These are phyloP conservation scores for Tulasnella sp. DNA, from an alignment of 768 basidiomycete species.

Conservation along the genomic window DNA sequence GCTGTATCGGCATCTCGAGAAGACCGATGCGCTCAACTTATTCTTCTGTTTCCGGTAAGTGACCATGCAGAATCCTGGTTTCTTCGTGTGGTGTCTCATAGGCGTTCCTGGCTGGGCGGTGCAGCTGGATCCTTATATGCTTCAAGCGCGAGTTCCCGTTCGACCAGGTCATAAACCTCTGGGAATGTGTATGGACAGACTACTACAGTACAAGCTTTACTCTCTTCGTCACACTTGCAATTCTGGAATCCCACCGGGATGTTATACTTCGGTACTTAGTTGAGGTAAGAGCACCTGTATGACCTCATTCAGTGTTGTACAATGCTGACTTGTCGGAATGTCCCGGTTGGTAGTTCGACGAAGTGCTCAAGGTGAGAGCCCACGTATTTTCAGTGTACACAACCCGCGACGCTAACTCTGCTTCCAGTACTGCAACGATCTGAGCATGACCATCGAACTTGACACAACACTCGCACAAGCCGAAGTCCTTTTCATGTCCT, in stretches of 20 bases:
- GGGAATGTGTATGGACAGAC: slow-evolving; percentile 92
- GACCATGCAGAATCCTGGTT: slow-evolving; percentile 12
- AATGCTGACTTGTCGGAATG: slow-evolving; percentile 7
- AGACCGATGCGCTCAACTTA: slow-evolving; percentile 76
- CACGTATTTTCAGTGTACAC: background rate
- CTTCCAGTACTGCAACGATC: slow-evolving; percentile 75
- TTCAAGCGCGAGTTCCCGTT: slow-evolving; percentile 98
- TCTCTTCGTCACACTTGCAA: slow-evolving; percentile 87
- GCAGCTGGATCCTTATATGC: slow-evolving; percentile 77
- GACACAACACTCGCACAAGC: slow-evolving; percentile 91
- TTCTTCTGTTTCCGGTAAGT: slow-evolving; percentile 96
- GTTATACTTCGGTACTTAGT: slow-evolving; percentile 91
- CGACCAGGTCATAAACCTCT: slow-evolving; percentile 74
- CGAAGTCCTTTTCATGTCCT: slow-evolving; percentile 90
- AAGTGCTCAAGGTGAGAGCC: slow-evolving; percentile 50
- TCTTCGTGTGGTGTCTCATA: background rate
- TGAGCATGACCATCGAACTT: slow-evolving; percentile 95
- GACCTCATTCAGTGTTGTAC: background rate
- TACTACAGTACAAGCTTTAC: slow-evolving; percentile 80
- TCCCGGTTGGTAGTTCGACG: slow-evolving; percentile 48
- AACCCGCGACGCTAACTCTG: background rate
- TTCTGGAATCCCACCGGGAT: slow-evolving; percentile 89
- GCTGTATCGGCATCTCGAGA: slow-evolving; percentile 82
- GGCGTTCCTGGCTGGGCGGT: slow-evolving; percentile 16
- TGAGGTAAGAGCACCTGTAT: slow-evolving; percentile 43